Percentiles rank a stretch among this genome's conserved stretches.
Evolutionary conservation across 768 basidiomycete genomes (phyloP).

Genomic region (Amanita thiersii): DNA sequence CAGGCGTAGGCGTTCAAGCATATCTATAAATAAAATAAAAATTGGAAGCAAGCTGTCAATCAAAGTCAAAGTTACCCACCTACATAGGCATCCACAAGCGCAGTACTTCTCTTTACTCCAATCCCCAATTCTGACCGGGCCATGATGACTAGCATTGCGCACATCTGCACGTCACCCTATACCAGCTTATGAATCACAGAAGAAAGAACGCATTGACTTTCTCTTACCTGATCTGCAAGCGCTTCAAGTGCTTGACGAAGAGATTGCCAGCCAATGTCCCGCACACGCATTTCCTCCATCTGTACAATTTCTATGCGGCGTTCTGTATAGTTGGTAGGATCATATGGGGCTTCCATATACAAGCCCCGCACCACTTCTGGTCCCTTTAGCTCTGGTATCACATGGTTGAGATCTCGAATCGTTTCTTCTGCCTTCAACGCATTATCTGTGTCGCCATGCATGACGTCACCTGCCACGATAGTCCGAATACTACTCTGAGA

Average conservation of each 20-base stretch:
- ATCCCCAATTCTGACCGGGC: conserved; percentile 51
- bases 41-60: neutral
- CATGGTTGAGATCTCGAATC: conserved; percentile 18
- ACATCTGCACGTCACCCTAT: conserved; percentile 78
- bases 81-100: conserved; percentile 65
- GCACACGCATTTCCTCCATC: conserved; percentile 41
- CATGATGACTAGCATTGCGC: conserved; percentile 60
- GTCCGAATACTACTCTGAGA: conserved; percentile 69
- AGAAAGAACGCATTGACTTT: neutral
- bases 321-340: conserved; percentile 21
- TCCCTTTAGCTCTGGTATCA: conserved; percentile 19
- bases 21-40: conserved; percentile 31
- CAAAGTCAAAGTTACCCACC: conserved; percentile 33
- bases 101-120: conserved; percentile 29
- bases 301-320: conserved; percentile 33
- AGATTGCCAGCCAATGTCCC: conserved; percentile 49
- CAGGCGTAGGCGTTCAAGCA: conserved; percentile 52
- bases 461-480: conserved; percentile 49
- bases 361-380: conserved; percentile 13
- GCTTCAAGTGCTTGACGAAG: conserved; percentile 48
- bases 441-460: conserved; percentile 23
- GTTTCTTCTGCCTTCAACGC: conserved; percentile 20
- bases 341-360: conserved; percentile 10
- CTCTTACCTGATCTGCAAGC: conserved; percentile 52
- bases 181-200: conserved; percentile 7